Conservation (phyloP, 208 protist species). For the Porcisia deanei region DNA sequence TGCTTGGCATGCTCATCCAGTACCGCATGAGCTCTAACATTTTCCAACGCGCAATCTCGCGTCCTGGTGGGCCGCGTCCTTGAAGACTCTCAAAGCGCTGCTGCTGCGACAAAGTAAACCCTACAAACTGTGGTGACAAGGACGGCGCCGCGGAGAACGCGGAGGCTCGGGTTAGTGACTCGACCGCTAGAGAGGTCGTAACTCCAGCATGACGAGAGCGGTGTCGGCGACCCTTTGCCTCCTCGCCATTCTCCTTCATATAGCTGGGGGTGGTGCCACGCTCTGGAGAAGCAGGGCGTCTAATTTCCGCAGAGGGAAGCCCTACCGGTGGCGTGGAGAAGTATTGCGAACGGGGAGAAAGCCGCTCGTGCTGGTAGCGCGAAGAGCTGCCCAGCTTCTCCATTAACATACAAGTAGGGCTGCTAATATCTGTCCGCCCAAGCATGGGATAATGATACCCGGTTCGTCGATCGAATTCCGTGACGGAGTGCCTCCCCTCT, state of each 20-base stretch:
- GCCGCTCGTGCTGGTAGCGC: slow-evolving; percentile 1
- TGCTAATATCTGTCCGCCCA: neutral
- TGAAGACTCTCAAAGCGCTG: slow-evolving; percentile 35
- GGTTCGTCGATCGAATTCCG: slow-evolving; percentile 14
- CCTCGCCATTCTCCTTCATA: slow-evolving; percentile 7
- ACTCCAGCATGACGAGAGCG: slow-evolving; percentile 11
- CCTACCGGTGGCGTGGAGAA: neutral
- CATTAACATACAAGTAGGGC: neutral
- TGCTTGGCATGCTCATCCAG: slow-evolving; percentile 60
- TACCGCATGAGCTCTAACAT: slow-evolving; percentile 68
- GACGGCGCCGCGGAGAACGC: slow-evolving; percentile 3
- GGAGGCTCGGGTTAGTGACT: neutral
- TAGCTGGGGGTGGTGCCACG: neutral
- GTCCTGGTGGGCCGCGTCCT: slow-evolving; percentile 25
- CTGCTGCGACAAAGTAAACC: slow-evolving; percentile 26
- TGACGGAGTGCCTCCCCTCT: neutral
- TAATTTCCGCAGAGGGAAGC: neutral
- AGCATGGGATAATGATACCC: slow-evolving; percentile 8
- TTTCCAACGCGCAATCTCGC: slow-evolving; percentile 48
- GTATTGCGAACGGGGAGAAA: slow-evolving; percentile 10
- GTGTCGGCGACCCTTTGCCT: slow-evolving; percentile 15
- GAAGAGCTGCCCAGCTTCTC: slow-evolving; percentile 5
- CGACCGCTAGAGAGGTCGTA: slow-evolving; percentile 8
- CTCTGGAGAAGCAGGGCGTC: neutral
- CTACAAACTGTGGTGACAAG: slow-evolving; percentile 19